Conservation (phyloP, 331 rosid genomes). For the Prunus yedoensis region DNA sequence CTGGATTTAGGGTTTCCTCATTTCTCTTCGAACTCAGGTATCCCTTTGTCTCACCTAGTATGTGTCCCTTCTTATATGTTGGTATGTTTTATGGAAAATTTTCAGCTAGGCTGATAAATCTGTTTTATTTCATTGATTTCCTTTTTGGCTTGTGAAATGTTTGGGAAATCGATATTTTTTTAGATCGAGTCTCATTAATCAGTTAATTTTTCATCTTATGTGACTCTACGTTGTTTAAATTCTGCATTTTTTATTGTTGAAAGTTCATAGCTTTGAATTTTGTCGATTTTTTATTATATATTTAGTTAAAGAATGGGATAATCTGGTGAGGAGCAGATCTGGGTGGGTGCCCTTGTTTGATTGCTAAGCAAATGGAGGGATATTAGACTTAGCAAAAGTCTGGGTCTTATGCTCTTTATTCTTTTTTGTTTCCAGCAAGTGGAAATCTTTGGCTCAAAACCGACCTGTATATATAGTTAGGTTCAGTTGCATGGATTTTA, state of each 20-base stretch:
- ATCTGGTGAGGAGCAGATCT: conserved; percentile 31
- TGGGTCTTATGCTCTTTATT: background rate
- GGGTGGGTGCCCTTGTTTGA: conserved; percentile 12
- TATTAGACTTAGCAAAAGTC: background rate
- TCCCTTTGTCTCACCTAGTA: background rate
- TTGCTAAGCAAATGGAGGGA: conserved; percentile 1
- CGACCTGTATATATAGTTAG: background rate
- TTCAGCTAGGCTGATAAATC: conserved; percentile 3
- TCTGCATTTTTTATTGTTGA: background rate
- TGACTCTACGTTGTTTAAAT: background rate
- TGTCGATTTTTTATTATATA: background rate
- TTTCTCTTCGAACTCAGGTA: conserved; percentile 39
- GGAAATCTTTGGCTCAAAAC: background rate
- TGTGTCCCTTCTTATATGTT: background rate
- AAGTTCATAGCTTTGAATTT: conserved; percentile 4
- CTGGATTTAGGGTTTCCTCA: conserved; percentile 48
- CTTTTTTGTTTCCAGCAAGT: background rate
- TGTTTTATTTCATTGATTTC: background rate
- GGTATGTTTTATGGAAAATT: background rate
- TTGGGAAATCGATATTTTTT: background rate
- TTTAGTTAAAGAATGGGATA: background rate
- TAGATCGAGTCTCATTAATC: conserved; percentile 4
- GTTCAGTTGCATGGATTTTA: background rate
- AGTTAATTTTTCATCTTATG: background rate
- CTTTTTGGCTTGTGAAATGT: background rate